These are phyloP conservation scores for Nothophaeocryptopus gaeumannii DNA, from an alignment of 2,329 filamentous ascomycete genomes.

Conservation along the genomic window DNA sequence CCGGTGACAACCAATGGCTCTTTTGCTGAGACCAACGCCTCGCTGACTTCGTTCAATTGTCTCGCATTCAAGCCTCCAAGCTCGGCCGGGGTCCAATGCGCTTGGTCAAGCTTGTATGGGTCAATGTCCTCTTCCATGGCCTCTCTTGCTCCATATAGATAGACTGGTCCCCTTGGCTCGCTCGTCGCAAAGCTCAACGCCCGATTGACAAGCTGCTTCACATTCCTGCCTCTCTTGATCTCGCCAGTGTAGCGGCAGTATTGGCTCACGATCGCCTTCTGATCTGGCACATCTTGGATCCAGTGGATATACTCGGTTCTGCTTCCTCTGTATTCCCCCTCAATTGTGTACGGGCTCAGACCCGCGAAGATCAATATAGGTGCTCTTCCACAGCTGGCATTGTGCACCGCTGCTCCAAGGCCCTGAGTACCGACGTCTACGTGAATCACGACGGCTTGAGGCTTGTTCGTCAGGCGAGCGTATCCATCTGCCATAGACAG, in stretches of 20 bases:
- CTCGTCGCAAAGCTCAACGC: conserved; percentile 78
- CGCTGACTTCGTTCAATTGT: conserved; percentile 59
- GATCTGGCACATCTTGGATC: conserved; percentile 80
- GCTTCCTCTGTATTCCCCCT: conserved; percentile 74
- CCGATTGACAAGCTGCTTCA: conserved; percentile 86
- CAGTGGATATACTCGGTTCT: conserved; percentile 83
- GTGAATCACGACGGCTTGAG: conserved; percentile 75
- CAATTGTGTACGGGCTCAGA: conserved; percentile 70
- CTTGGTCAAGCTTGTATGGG: conserved; percentile 66
- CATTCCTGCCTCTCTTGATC: conserved; percentile 78
- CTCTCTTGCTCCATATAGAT: conserved; percentile 73
- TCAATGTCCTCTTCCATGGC: conserved; percentile 82
- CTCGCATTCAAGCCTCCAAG: conserved; percentile 59
- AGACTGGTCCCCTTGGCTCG: conserved; percentile 75
- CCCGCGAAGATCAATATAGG: conserved; percentile 78
- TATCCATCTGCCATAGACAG: conserved; percentile 77
- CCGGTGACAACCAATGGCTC: conserved; percentile 69
- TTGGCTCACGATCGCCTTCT: conserved; percentile 75
- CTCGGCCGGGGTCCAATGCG: conserved; percentile 67
- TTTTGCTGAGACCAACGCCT: conserved; percentile 61
- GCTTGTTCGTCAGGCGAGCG: conserved; percentile 66
- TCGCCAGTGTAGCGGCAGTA: conserved; percentile 83
- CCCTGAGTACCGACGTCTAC: conserved; percentile 81
- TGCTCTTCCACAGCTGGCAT: conserved; percentile 69
- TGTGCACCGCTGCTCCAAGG: conserved; percentile 74